Percentiles rank a stretch among this genome's conserved stretches.
Evolutionary conservation across 257 asterid genomes (phyloP).

Genomic region (Solanum medicagineum): DNA sequence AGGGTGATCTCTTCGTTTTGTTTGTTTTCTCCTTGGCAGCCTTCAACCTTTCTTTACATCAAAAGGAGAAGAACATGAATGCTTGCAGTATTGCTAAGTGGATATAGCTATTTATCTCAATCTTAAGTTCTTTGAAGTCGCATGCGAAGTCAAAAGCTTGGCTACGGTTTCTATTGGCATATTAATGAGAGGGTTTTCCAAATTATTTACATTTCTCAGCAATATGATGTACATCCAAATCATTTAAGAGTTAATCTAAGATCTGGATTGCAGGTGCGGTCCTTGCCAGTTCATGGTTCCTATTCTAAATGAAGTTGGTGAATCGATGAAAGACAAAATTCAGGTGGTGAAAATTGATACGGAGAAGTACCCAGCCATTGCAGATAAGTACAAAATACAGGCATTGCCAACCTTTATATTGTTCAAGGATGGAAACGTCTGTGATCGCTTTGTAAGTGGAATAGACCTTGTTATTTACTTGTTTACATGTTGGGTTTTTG

Average conservation of each 20-base stretch:
- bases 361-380: slow-evolving; percentile 76
- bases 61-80: background rate
- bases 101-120: background rate
- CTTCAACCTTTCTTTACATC: background rate
- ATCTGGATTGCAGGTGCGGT: slow-evolving; percentile 67
- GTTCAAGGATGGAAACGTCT: slow-evolving; percentile 82
- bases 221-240: background rate
- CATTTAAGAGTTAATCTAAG: background rate
- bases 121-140: background rate
- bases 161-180: background rate
- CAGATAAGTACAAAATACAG: slow-evolving; percentile 63
- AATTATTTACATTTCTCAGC: background rate
- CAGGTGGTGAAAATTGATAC: slow-evolving; percentile 87
- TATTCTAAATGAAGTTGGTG: slow-evolving; percentile 61
- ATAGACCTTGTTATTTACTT: background rate
- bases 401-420: slow-evolving; percentile 91
- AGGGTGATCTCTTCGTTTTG: background rate
- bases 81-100: background rate
- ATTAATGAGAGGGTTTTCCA: background rate
- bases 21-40: background rate
- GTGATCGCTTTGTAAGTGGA: slow-evolving; percentile 79
- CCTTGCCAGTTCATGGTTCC: slow-evolving; percentile 98
- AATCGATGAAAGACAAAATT: slow-evolving; percentile 55
- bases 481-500: background rate
- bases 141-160: background rate